Conservation (phyloP, 306 rosid genomes). For the Lotus japonicus region DNA sequence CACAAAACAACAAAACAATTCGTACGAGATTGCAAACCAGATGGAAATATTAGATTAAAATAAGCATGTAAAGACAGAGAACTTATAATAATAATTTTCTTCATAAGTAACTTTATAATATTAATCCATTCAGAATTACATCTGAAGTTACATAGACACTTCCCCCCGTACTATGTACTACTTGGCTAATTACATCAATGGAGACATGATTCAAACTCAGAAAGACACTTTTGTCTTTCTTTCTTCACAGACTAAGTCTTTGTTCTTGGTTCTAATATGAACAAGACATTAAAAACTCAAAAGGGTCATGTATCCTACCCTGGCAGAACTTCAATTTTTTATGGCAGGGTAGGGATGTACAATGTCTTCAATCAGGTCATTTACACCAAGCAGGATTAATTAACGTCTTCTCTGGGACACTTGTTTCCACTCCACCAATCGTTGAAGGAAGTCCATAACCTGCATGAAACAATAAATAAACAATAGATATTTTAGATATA, state of each 20-base stretch:
- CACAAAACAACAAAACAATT: slow-evolving; percentile 11
- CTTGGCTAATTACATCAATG: slow-evolving; percentile 33
- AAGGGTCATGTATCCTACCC: slow-evolving; percentile 38
- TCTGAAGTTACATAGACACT: slow-evolving; percentile 26
- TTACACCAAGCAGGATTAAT: slow-evolving; percentile 34
- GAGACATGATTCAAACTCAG: slow-evolving; percentile 23
- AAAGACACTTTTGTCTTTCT: slow-evolving; percentile 44
- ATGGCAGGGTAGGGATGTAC: slow-evolving; percentile 32
- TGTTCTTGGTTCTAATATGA: slow-evolving; percentile 22
- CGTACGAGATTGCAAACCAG: slow-evolving; percentile 4
- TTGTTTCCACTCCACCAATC: slow-evolving; percentile 62
- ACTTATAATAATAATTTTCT: neutral
- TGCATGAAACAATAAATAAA: slow-evolving; percentile 14
- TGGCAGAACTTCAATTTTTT: slow-evolving; percentile 1
- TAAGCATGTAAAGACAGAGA: slow-evolving; percentile 3
- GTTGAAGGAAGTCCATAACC: slow-evolving; percentile 77
- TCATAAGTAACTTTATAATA: slow-evolving; percentile 13
- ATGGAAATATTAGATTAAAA: neutral
- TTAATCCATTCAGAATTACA: slow-evolving; percentile 19
- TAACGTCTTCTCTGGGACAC: slow-evolving; percentile 26
- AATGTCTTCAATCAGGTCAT: slow-evolving; percentile 8
- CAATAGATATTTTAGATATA: neutral
- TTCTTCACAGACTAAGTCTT: slow-evolving; percentile 22
- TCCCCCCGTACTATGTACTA: slow-evolving; percentile 16
- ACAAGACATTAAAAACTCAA: slow-evolving; percentile 15